Base-by-base conservation (phyloP, 306 rosid species). In the Cicer arietinum region DNA sequence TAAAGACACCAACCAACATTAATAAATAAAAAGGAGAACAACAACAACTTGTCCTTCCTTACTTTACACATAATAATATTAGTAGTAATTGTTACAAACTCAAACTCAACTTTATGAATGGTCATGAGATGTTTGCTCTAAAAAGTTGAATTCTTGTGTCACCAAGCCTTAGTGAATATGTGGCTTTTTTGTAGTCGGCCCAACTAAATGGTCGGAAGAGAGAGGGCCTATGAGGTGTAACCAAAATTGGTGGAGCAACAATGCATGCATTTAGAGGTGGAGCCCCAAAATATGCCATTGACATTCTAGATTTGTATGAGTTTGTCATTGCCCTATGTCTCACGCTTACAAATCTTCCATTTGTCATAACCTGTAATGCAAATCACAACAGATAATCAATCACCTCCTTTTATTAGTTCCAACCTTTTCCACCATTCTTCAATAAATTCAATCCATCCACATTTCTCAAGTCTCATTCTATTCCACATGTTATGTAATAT, bases 311-410 rank as follows among this genome's bases (percentile, higher is more conserved):
- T 77, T 82, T 77, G 61, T 72, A 2, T 42, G 88, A 71, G 80
- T 85, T 78, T 39, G 82, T 84, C 77, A 90, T 64, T 7, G 88
- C 98, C 76, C 98, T 89, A 22, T 92, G 98, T 20, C 86, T 84
- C 77, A 90, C 92, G 65, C 96, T 92, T 30, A 74, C 68, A 74
- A 92, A 87, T 82, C 96, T 89, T 57, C 91, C 94, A 79, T 92
- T 90, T 75, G 98, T 92, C 96, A 90, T 87, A 5, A 74, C 96
- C 97, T 92, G 45, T n/a, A 6, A 3, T 75, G 37, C 58, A 80
- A 45, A 81, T 10, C 42, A 60, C 22, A 67, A 14, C 14, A 64
- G 64, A 30, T 4, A 52, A 51, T 67, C 39, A 75, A 53, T 67
- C 14, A 68, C 41, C 50, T 54, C 59, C 59, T 17, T 17, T 54